phyloP scores from a whole-genome alignment of 495 filamentous ascomycete species.

The Trichoderma erinaceum region DNA sequence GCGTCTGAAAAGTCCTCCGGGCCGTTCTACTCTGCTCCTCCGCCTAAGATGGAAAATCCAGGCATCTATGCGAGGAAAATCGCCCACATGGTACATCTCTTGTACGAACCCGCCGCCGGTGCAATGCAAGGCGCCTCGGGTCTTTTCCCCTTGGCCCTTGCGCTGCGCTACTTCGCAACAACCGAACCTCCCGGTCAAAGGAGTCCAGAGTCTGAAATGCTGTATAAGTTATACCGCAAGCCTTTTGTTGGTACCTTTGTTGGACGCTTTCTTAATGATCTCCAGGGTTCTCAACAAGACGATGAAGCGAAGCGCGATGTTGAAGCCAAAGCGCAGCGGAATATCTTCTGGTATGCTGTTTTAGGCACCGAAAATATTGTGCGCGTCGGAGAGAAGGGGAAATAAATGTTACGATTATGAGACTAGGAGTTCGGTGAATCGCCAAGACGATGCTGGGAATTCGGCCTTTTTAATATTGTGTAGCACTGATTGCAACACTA shows the following conservation, averaged over 20 bases:
- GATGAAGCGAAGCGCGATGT: background rate
- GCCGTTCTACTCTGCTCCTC: background rate
- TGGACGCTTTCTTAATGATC: background rate
- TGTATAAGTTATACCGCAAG: background rate
- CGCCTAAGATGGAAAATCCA: background rate
- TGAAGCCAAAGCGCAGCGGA: background rate
- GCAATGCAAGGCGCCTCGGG: slow-evolving; percentile 5
- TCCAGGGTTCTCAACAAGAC: background rate
- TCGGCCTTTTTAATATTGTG: background rate
- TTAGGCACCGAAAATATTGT: slow-evolving; percentile 4
- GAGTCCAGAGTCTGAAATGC: background rate
- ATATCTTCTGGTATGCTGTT: slow-evolving; percentile 10
- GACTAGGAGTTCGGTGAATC: background rate
- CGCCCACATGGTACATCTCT: background rate
- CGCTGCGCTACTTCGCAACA: slow-evolving; percentile 1
- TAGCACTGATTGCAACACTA: no score
- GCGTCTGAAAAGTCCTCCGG: background rate
- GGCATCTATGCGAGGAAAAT: background rate
- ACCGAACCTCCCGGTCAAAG: background rate
- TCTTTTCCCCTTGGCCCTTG: background rate
- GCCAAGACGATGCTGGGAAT: background rate
- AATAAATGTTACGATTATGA: background rate
- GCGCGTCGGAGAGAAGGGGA: background rate
- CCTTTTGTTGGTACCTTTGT: slow-evolving; percentile 6
- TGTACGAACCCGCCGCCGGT: background rate